Conservation (phyloP, 2,329 filamentous ascomycete species). For the Colletotrichum sp. region DNA sequence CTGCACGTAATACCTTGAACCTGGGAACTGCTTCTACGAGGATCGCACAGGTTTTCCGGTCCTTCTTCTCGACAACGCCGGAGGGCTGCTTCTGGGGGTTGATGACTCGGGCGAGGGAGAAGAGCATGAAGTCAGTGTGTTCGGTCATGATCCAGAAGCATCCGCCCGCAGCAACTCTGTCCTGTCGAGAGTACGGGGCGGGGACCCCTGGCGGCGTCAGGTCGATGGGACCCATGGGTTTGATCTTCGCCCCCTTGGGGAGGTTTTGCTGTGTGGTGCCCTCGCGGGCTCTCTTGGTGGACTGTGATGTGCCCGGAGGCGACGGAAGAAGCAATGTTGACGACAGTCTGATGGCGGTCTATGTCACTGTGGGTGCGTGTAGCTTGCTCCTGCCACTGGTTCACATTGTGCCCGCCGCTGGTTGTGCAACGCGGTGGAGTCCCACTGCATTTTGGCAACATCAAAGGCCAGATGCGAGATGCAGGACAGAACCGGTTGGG, state of each 20-base stretch:
- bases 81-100: background rate
- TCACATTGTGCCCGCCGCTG: background rate
- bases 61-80: background rate
- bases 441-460: background rate
- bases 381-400: background rate
- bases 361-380: background rate
- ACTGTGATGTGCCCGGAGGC: background rate
- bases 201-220: constrained; percentile 1
- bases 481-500: background rate
- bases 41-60: background rate
- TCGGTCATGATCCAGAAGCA: background rate
- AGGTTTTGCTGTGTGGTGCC: background rate
- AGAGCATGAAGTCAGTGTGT: background rate
- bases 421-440: background rate
- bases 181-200: background rate
- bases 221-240: background rate
- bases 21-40: too few species aligned
- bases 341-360: background rate
- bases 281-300: background rate
- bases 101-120: background rate
- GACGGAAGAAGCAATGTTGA: background rate
- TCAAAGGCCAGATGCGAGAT: background rate
- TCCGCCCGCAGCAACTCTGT: background rate
- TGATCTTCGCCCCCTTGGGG: background rate
- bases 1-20: constrained; percentile 3